Evolutionary conservation across 495 filamentous ascomycete species (phyloP).

Genomic region (Hypomontagnella submonticulosa): DNA sequence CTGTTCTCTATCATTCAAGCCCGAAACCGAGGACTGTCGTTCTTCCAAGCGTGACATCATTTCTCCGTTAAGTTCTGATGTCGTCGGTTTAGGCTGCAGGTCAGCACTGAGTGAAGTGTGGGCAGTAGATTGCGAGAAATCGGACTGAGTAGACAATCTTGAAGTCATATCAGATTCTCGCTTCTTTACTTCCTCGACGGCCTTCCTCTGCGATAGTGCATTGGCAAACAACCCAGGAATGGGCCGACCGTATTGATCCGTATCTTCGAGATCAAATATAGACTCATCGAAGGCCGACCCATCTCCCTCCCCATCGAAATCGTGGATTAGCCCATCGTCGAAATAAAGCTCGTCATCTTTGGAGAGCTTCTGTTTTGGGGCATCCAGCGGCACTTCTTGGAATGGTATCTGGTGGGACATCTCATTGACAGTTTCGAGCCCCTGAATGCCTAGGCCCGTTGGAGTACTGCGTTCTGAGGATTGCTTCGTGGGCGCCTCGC

Average conservation of each 20-base stretch:
- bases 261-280: conserved; percentile 76
- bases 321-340: conserved; percentile 74
- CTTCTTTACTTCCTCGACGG: conserved; percentile 43
- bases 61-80: conserved; percentile 22
- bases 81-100: conserved; percentile 31
- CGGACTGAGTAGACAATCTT: conserved; percentile 51
- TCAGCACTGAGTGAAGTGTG: conserved; percentile 52
- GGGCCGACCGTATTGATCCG: conserved; percentile 64
- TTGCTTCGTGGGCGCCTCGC: conserved; percentile 15
- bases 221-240: conserved; percentile 60
- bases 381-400: conserved; percentile 21
- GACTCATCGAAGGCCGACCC: conserved; percentile 77
- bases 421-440: conserved; percentile 38
- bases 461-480: conserved; percentile 29
- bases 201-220: conserved; percentile 53
- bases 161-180: conserved; percentile 55
- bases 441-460: conserved; percentile 53
- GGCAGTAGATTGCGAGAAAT: conserved; percentile 53
- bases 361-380: conserved; percentile 34
- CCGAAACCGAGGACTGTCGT: conserved; percentile 28
- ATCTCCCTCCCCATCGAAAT: conserved; percentile 61
- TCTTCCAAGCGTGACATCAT: conserved; percentile 29
- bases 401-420: conserved; percentile 14
- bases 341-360: conserved; percentile 84
- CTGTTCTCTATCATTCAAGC: conserved; percentile 49